These are phyloP conservation scores for Populus deltoides DNA, from an alignment of 345 rosid species.

Conservation along the genomic window DNA sequence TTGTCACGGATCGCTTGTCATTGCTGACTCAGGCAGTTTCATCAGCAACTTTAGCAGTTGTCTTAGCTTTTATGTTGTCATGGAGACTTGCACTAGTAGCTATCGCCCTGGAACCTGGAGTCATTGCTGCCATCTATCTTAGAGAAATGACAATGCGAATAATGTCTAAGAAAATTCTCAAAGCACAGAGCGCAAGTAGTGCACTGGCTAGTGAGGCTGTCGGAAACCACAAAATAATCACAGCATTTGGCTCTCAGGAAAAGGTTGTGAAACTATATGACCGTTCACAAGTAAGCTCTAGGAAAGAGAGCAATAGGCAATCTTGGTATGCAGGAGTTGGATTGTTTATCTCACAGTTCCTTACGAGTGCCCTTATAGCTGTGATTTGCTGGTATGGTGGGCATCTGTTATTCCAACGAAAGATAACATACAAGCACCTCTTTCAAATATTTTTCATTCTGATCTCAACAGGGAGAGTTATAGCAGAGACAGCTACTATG, in stretches of 20 bases:
- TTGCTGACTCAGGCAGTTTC: constrained; percentile 28
- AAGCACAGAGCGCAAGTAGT: constrained; percentile 32
- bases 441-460: constrained; percentile 34
- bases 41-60: constrained; percentile 17
- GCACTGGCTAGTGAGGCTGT: constrained; percentile 37
- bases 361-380: constrained; percentile 15
- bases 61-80: constrained; percentile 18
- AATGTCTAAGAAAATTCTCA: constrained; percentile 27
- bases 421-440: constrained; percentile 19
- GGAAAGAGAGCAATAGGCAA: constrained; percentile 28
- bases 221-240: constrained; percentile 32
- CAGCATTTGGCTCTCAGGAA: constrained; percentile 32
- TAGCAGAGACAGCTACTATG: constrained; percentile 42
- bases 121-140: constrained; percentile 29
- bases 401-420: constrained; percentile 12
- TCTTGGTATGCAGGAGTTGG: constrained; percentile 33
- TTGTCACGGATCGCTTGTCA: constrained; percentile 30
- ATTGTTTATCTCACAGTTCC: constrained; percentile 26
- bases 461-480: constrained; percentile 27
- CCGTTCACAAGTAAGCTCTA: constrained; percentile 12
- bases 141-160: constrained; percentile 26
- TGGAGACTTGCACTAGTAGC: constrained; percentile 32
- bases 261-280: constrained; percentile 27
- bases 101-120: constrained; percentile 26
- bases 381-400: constrained; percentile 40